These are phyloP conservation scores for Arxiozyma telluris DNA, from an alignment of 1,139 yeast species.

Conservation along the genomic window DNA sequence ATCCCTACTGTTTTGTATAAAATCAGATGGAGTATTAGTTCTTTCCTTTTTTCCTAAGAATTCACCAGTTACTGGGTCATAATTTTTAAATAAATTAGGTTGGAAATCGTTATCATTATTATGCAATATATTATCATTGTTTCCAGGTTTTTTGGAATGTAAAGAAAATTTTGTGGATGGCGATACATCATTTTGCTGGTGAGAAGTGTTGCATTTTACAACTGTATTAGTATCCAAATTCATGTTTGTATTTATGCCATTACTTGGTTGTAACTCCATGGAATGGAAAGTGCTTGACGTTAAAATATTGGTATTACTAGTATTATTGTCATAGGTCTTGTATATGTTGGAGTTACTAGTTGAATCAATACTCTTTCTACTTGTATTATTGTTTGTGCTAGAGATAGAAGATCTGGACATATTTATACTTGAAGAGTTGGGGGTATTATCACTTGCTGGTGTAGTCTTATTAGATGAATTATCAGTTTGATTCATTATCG, in stretches of 20 bases:
- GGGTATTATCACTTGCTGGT: background rate
- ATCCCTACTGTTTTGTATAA: background rate
- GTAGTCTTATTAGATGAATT: background rate
- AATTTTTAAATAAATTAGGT: slow-evolving; percentile 23
- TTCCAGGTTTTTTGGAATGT: background rate
- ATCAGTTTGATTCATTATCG: background rate
- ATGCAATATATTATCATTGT: background rate
- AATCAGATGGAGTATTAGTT: background rate
- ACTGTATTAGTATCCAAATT: background rate
- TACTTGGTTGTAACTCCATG: background rate
- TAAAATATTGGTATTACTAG: background rate
- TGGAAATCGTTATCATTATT: background rate
- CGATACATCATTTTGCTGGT: background rate
- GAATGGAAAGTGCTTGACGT: background rate
- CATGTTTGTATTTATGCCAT: background rate
- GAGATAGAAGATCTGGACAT: background rate
- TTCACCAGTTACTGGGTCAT: slow-evolving; percentile 27
- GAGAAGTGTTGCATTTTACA: background rate
- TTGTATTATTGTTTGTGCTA: background rate
- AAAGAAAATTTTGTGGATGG: background rate
- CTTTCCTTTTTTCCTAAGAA: slow-evolving; percentile 12
- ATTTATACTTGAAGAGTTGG: background rate
- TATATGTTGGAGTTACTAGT: background rate
- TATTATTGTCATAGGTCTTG: background rate
- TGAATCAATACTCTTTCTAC: background rate